Percentiles rank a stretch among this genome's conserved stretches.
phyloP scores from a whole-genome alignment of 1,284 basidiomycete species.

The Heterobasidion parviporum region DNA sequence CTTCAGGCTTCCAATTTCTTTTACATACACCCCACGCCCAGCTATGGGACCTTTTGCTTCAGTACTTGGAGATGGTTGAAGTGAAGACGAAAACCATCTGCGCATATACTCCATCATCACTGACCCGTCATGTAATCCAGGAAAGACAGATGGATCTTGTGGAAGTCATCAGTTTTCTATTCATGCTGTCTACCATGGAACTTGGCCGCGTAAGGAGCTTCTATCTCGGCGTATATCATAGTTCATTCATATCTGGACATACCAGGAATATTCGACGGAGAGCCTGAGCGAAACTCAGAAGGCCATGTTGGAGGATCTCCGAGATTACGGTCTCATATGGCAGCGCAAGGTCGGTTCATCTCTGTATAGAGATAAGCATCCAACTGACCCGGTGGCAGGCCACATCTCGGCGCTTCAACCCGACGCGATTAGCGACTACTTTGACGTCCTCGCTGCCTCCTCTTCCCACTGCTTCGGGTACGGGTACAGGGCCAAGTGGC shows the following conservation, averaged over 20 bases:
- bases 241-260: slow-evolving; percentile 5
- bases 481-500: slow-evolving; percentile 39
- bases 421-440: slow-evolving; percentile 94
- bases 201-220: slow-evolving; percentile 62
- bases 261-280: slow-evolving; percentile 86
- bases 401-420: slow-evolving; percentile 77
- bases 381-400: slow-evolving; percentile 29
- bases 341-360: slow-evolving; percentile 49
- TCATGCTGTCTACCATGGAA: slow-evolving; percentile 94
- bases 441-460: slow-evolving; percentile 78
- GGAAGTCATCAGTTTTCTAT: slow-evolving; percentile 89
- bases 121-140: slow-evolving; percentile 29
- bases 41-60: slow-evolving; percentile 92
- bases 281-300: slow-evolving; percentile 74
- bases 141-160: slow-evolving; percentile 87
- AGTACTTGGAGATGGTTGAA: slow-evolving; percentile 80
- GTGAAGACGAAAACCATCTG: slow-evolving; percentile 30
- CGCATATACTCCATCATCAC: not conserved
- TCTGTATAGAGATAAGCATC: not conserved
- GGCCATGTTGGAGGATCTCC: slow-evolving; percentile 86
- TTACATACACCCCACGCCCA: slow-evolving; percentile 95
- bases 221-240: slow-evolving; percentile 2
- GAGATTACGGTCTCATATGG: slow-evolving; percentile 93
- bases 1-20: slow-evolving; percentile 94
- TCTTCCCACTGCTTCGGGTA: slow-evolving; percentile 51